Evolutionary conservation across 306 rosid genomes (phyloP).

Genomic region (Luffa acutangula): DNA sequence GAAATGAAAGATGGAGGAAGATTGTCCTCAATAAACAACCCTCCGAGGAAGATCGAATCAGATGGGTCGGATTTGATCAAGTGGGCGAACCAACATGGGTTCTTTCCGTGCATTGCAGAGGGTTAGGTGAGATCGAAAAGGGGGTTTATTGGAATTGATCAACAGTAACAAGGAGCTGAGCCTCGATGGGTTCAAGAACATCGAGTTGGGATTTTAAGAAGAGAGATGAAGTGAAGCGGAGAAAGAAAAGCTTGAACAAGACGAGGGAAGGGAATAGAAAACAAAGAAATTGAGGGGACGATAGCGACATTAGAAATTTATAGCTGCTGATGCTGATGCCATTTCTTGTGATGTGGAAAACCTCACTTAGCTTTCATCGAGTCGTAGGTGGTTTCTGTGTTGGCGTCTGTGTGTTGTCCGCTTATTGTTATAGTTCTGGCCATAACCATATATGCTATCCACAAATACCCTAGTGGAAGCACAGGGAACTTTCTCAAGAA

Average conservation of each 20-base stretch:
- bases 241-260: slow-evolving; percentile 14
- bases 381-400: neutral
- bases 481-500: neutral
- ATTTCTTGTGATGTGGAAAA: slow-evolving; percentile 20
- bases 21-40: slow-evolving; percentile 57
- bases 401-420: neutral
- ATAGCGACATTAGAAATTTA: slow-evolving; percentile 12
- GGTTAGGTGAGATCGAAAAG: neutral
- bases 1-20: slow-evolving; percentile 41
- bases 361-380: slow-evolving; percentile 3
- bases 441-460: neutral
- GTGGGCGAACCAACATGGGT: slow-evolving; percentile 12
- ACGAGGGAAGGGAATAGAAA: slow-evolving; percentile 25
- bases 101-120: slow-evolving; percentile 23
- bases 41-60: slow-evolving; percentile 43
- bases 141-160: slow-evolving; percentile 4
- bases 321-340: neutral
- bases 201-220: neutral
- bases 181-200: slow-evolving; percentile 9
- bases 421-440: neutral
- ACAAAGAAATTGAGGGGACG: neutral
- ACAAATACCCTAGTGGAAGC: neutral
- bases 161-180: neutral
- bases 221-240: neutral
- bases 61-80: slow-evolving; percentile 28